A percentile compares a stretch with the other conserved stretches of the same genome.
Evolutionary conservation across 2,329 filamentous ascomycete species (phyloP).

Genomic region (Hypoxylon sp.): DNA sequence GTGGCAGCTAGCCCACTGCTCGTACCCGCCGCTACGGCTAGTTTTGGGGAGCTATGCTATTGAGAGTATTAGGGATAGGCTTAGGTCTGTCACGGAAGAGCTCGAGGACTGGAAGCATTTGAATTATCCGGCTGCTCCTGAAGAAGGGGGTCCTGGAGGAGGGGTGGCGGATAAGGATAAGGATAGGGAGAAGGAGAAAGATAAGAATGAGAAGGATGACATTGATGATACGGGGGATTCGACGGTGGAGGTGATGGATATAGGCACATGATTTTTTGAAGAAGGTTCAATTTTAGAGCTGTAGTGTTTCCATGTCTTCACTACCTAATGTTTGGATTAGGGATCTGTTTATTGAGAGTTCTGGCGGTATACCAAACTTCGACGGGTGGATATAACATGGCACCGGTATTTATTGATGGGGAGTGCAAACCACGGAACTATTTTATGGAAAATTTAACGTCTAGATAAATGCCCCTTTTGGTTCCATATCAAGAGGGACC

Average conservation of each 20-base stretch:
- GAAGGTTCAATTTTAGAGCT: no score
- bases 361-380: slow-evolving; percentile 10
- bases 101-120: slow-evolving; percentile 93
- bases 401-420: slow-evolving; percentile 15
- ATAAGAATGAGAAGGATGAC: not conserved
- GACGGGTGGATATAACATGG: not conserved
- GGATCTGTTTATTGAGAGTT: slow-evolving; percentile 6
- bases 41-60: slow-evolving; percentile 95
- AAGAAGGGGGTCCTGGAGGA: slow-evolving; percentile 51
- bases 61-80: slow-evolving; percentile 91
- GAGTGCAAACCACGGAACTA: slow-evolving; percentile 7
- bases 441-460: not conserved
- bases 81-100: slow-evolving; percentile 94
- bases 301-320: not conserved
- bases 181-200: slow-evolving; percentile 46
- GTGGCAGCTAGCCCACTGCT: slow-evolving; percentile 95
- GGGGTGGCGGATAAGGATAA: slow-evolving; percentile 50
- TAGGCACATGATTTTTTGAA: slow-evolving; percentile 17
- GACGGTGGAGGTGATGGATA: slow-evolving; percentile 35
- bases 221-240: slow-evolving; percentile 49
- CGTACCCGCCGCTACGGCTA: slow-evolving; percentile 89
- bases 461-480: not conserved
- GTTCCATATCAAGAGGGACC: not conserved
- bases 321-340: slow-evolving; percentile 5
- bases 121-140: slow-evolving; percentile 71